Base-by-base conservation (phyloP, 345 rosid genomes). In the Carallia brachiata region DNA sequence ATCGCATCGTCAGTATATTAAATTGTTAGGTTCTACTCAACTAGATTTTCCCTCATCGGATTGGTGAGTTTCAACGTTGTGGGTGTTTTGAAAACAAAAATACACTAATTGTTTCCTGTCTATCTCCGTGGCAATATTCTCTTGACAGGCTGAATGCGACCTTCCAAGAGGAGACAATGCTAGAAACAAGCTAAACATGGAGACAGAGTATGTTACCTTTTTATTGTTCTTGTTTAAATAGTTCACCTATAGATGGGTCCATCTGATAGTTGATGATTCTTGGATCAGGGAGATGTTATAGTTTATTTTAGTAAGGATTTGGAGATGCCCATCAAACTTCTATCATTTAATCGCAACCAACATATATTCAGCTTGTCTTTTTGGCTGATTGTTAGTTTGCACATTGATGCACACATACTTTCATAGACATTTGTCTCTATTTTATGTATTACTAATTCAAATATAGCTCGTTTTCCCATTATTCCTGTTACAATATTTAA, bases 151-250 rank as follows among this genome's bases (percentile, higher is more conserved):
- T 64, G 97, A 83, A 52, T 65, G 73, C 71, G 97, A 89, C 68
- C 85, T 91, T 74, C 79, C 84, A 28, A 85, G 63, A 69, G 88
- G 87, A 52, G 79, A 83, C 73, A 80, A 88, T 83, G 47, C 82
- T 72, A 87, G 97, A 82, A 83, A 81, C 78, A 94, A 86, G 84
- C 81, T 91, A 82, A 94, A 76, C 83, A 66, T 80, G 80, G 97
- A 88, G 80, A 77, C 81, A 27, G 89, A 90, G 98, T 94, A 94
- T 75, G 93, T 66, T 72, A 66, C 68, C 54, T 53, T 52, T 54
- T 52, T 73, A 64, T 72, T 23, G 67, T 59, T 65, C 61, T 67
- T 71, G 52, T 34, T 39, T 71, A 63, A 32, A 28, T 48, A 28
- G 31, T 59, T 67, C 2, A 27, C 27, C 1, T 19, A 23, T 23